Conservation (phyloP, 345 rosid genomes). For the Euphorbia tirucalli region DNA sequence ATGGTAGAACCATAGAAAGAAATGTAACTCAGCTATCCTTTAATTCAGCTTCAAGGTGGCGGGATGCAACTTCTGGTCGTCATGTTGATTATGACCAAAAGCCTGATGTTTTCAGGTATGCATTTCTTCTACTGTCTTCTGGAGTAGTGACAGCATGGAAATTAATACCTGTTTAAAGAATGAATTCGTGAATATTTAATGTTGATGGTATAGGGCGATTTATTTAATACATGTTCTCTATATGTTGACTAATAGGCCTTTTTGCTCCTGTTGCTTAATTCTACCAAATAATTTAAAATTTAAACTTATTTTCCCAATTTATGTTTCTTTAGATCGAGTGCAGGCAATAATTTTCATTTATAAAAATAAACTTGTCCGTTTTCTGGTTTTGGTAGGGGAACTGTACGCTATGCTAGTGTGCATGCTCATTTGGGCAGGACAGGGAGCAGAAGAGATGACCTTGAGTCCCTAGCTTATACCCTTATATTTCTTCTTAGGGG, state of each 20-base stretch:
- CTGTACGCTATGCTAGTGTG: constrained; percentile 31
- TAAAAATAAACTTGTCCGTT: neutral
- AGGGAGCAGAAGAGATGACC: constrained; percentile 30
- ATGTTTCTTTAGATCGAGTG: neutral
- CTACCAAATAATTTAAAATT: neutral
- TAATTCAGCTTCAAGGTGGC: constrained; percentile 25
- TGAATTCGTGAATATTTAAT: neutral
- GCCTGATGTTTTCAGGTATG: constrained; percentile 30
- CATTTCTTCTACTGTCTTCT: neutral
- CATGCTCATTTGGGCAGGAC: constrained; percentile 35
- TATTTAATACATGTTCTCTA: neutral
- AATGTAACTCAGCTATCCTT: constrained; percentile 11
- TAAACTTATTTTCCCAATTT: neutral
- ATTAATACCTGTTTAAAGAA: neutral
- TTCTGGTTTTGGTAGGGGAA: constrained; percentile 23
- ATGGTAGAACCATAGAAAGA: constrained; percentile 10
- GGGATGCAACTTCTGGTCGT: constrained; percentile 22
- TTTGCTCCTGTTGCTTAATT: neutral
- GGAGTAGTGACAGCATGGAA: neutral
- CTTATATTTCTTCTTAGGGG: constrained; percentile 26
- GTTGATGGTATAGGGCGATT: neutral
- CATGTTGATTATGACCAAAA: constrained; percentile 28
- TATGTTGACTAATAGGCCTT: neutral
- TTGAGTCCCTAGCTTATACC: constrained; percentile 30
- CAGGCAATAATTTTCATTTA: neutral